phyloP scores from a whole-genome alignment of 805 yeast genomes.

The Saccharomycopsis schoenii region DNA sequence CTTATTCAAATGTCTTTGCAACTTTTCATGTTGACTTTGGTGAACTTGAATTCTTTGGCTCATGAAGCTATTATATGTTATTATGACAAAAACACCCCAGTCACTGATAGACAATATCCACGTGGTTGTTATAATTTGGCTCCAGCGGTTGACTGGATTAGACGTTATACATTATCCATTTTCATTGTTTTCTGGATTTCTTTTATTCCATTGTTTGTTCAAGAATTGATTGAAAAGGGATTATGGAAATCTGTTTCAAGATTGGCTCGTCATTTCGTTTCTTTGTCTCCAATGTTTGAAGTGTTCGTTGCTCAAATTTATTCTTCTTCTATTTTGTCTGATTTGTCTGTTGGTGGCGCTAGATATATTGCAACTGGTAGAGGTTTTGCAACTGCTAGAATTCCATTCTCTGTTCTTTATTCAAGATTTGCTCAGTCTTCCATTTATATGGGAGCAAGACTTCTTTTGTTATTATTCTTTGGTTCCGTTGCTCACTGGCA shows the following conservation, averaged over 20 bases:
- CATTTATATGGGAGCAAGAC: slow-evolving; percentile 66
- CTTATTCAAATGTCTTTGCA: slow-evolving; percentile 84
- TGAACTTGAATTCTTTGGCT: slow-evolving; percentile 70
- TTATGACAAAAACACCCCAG: slow-evolving; percentile 56
- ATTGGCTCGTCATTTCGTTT: slow-evolving; percentile 63
- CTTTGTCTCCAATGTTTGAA: slow-evolving; percentile 85
- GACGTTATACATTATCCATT: slow-evolving; percentile 78
- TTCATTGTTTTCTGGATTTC: slow-evolving; percentile 90
- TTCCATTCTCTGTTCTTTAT: slow-evolving; percentile 61
- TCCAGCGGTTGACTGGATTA: slow-evolving; percentile 87
- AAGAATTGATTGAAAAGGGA: slow-evolving; percentile 84
- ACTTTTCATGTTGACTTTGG: slow-evolving; percentile 67
- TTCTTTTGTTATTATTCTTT: slow-evolving; percentile 61
- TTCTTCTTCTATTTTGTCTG: slow-evolving; percentile 64
- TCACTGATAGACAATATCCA: slow-evolving; percentile 66
- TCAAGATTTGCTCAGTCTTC: slow-evolving; percentile 69
- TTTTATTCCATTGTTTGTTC: slow-evolving; percentile 77
- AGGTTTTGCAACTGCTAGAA: slow-evolving; percentile 82
- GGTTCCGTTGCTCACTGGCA: slow-evolving; percentile 78
- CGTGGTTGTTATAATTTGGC: slow-evolving; percentile 76
- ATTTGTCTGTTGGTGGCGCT: slow-evolving; percentile 86
- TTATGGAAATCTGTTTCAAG: slow-evolving; percentile 62
- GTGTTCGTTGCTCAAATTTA: slow-evolving; percentile 93
- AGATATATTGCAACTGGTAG: slow-evolving; percentile 87
- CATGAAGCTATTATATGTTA: slow-evolving; percentile 63